Evolutionary conservation across 345 rosid genomes (phyloP), one percentile per base, ranked within the genome.

Genomic region (Boechera divaricarpa): DNA sequence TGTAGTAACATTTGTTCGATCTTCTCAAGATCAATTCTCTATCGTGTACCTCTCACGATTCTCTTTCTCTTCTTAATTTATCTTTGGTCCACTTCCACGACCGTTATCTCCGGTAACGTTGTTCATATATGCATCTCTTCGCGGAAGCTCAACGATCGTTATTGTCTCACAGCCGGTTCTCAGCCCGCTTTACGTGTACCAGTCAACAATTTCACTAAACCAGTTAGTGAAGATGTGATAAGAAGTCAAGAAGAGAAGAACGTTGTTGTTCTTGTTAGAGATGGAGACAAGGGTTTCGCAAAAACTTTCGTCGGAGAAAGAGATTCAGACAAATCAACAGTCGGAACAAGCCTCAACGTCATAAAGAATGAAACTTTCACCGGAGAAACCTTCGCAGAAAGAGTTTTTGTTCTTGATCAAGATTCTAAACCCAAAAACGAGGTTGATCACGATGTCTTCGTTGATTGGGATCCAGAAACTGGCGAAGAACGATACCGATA

Each of bases 131-230:
- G 96, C 53, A 73, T 91, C 47, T 91, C 96, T 10, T 91, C 94
- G 1, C 85, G 96, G 35, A 90, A 90, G 80, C 94, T 94, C 82
- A 87, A 66, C 79, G 85, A 87, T 63, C 91, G 82, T 53, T 93
- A 85, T 69, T 91, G 98, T 77, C 86, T 94, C 77, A 90, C 98
- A 1, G 97, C 97, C 0, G 96, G 97, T 33, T 62, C 92, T 5
- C 91, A 84, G 18, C 89, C 91, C 2, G 83, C 70, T 41, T 73
- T 85, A 54, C 87, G 67, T 31, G 72, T 84, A 77, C 85, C 86
- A 1, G 35, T 4, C 28, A 64, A 52, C 12, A 66, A 66, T 70
- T 76, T 16, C 68, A 70, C 58, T n/a, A 61, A 65, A 28, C 63
- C 70, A 29, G 48, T 7, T 36, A 39, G 53, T 56, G 65, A 74